Evolutionary conservation across 2,329 filamentous ascomycete genomes (phyloP).

Genomic region (Nannizzia gypsea): DNA sequence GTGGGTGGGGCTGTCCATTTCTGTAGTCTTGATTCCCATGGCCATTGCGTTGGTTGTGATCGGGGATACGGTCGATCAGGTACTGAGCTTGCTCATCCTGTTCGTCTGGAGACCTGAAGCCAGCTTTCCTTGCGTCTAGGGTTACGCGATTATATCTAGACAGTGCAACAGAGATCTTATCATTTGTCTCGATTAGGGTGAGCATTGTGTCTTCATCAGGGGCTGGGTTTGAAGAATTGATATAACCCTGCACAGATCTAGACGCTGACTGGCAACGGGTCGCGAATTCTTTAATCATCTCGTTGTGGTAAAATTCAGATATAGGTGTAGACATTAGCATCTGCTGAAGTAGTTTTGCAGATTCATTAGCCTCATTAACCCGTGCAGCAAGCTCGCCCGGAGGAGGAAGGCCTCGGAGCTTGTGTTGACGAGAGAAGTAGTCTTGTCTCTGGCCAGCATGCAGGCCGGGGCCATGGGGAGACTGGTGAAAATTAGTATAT

Average conservation of each 20-base stretch:
- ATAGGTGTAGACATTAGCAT: conserved; percentile 76
- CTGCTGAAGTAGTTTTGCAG: conserved; percentile 83
- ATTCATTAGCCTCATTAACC: conserved; percentile 81
- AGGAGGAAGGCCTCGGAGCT: conserved; percentile 43
- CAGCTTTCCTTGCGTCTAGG: conserved; percentile 39
- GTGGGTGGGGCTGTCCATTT: neutral
- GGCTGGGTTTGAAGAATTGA: conserved; percentile 61
- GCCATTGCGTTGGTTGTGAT: neutral
- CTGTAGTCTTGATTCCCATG: neutral
- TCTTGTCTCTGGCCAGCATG: conserved; percentile 13
- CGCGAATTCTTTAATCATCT: conserved; percentile 86
- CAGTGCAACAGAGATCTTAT: conserved; percentile 70
- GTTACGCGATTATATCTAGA: conserved; percentile 76
- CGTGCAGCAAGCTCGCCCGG: conserved; percentile 68
- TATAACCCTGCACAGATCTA: conserved; percentile 73
- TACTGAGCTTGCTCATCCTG: conserved; percentile 1
- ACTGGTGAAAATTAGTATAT: neutral
- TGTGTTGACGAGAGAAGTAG: conserved; percentile 14
- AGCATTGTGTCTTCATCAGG: conserved; percentile 93
- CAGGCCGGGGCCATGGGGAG: neutral
- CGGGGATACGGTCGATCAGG: neutral
- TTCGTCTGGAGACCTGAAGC: neutral
- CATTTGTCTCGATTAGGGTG: conserved; percentile 86
- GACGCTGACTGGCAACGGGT: conserved; percentile 74
- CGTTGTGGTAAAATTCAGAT: conserved; percentile 63